Evolutionary conservation across 768 basidiomycete genomes (phyloP).

Genomic region (Naematelia aurantialba): DNA sequence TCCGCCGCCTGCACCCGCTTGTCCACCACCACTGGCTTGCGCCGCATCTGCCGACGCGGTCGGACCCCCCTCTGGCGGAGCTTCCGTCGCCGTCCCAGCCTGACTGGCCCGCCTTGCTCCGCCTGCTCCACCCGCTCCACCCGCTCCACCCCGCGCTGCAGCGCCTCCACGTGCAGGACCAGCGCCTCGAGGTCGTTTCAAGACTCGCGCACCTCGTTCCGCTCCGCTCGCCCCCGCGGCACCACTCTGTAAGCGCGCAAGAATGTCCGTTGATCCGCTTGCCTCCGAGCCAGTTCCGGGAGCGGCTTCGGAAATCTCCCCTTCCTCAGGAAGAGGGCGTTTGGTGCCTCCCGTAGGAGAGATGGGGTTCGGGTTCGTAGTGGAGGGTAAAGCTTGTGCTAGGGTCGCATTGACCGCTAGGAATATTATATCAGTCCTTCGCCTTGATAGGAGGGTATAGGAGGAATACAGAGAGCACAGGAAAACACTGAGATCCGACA

Average conservation of each 20-base stretch:
- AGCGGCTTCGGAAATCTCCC: conserved; percentile 21
- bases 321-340: conserved; percentile 37
- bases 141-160: neutral
- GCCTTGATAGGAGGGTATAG: too few species aligned
- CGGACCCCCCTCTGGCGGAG: too few species aligned
- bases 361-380: conserved; percentile 12
- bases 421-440: too few species aligned
- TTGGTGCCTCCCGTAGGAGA: conserved; percentile 19
- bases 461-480: neutral
- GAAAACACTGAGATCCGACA: neutral
- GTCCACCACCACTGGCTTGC: too few species aligned
- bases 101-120: neutral
- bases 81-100: neutral
- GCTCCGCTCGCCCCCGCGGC: too few species aligned
- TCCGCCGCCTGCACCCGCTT: too few species aligned
- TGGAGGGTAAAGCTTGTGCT: conserved; percentile 10
- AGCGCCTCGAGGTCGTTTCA: neutral
- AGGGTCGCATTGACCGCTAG: conserved; percentile 44
- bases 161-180: neutral
- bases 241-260: neutral
- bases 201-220: neutral
- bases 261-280: neutral
- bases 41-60: too few species aligned
- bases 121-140: neutral
- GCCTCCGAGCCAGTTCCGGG: neutral